Evolutionary conservation across 441 rosid genomes (phyloP).

Genomic region (Erysimum cheiri): DNA sequence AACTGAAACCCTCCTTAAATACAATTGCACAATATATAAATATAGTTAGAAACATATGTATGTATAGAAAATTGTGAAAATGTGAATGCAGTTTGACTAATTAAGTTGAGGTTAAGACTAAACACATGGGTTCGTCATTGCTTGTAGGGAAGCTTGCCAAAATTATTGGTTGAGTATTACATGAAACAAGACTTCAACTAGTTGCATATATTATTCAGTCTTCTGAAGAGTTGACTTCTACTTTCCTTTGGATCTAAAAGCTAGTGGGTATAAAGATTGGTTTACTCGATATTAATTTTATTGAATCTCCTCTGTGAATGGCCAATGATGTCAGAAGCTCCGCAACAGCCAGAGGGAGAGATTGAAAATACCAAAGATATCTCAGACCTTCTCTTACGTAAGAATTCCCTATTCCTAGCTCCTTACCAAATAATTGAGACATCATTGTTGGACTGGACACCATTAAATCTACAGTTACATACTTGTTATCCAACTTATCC

Average conservation of each 20-base stretch:
- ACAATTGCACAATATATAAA: background rate
- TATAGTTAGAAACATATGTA: background rate
- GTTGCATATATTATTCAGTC: constrained; percentile 25
- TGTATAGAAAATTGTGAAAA: constrained; percentile 7
- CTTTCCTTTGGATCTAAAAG: constrained; percentile 28
- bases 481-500: background rate
- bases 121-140: constrained; percentile 29
- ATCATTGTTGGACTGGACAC: background rate
- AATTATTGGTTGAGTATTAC: background rate
- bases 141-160: constrained; percentile 15
- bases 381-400: background rate
- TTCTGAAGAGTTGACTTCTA: constrained; percentile 25
- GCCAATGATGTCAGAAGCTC: background rate
- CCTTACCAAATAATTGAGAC: background rate
- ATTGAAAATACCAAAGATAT: background rate
- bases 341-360: background rate
- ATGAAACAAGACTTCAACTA: constrained; percentile 20
- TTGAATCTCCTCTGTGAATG: background rate
- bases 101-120: constrained; percentile 23
- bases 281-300: constrained; percentile 1
- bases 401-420: background rate
- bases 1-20: background rate
- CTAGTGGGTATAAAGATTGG: constrained; percentile 26
- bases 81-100: constrained; percentile 29
- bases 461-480: background rate